Evolutionary conservation across 495 filamentous ascomycete species (phyloP).

Genomic region (Tuber brumale): DNA sequence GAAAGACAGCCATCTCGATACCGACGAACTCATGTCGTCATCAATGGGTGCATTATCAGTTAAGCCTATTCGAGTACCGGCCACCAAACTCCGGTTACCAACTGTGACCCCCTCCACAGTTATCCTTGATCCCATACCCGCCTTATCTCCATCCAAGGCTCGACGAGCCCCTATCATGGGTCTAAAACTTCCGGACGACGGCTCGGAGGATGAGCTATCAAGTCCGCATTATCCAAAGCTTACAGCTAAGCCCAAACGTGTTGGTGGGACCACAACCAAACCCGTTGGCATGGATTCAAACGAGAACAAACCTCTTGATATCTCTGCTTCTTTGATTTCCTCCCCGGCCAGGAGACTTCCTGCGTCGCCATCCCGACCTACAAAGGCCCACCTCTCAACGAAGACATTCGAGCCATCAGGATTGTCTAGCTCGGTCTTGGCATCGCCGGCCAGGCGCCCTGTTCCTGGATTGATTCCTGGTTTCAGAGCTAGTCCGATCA

Average conservation of each 20-base stretch:
- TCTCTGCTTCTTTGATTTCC: slow-evolving; percentile 27
- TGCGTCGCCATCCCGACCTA: slow-evolving; percentile 23
- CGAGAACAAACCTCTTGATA: slow-evolving; percentile 23
- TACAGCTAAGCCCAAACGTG: slow-evolving; percentile 31
- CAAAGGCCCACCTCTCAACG: slow-evolving; percentile 7
- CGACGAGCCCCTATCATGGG: slow-evolving; percentile 13
- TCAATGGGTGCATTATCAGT: slow-evolving; percentile 40
- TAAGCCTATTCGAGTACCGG: slow-evolving; percentile 31
- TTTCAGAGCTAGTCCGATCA: slow-evolving; percentile 13
- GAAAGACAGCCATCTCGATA: slow-evolving; percentile 19
- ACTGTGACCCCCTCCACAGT: slow-evolving; percentile 15
- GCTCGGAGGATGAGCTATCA: slow-evolving; percentile 35
- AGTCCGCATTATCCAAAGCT: slow-evolving; percentile 28
- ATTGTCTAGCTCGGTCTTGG: slow-evolving; percentile 7
- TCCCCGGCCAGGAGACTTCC: slow-evolving; percentile 35
- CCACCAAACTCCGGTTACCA: slow-evolving; percentile 31
- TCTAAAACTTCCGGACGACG: slow-evolving; percentile 15
- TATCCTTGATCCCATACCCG: slow-evolving; percentile 30
- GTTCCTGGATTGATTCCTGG: not conserved
- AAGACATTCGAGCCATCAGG: not conserved
- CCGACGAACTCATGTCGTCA: slow-evolving; percentile 38
- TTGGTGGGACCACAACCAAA: not conserved
- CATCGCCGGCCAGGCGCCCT: slow-evolving; percentile 28
- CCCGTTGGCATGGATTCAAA: not conserved
- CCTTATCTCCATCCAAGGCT: slow-evolving; percentile 37